Base-by-base conservation (phyloP, 31 red algal species). In the Porphyra umbilicalis region DNA sequence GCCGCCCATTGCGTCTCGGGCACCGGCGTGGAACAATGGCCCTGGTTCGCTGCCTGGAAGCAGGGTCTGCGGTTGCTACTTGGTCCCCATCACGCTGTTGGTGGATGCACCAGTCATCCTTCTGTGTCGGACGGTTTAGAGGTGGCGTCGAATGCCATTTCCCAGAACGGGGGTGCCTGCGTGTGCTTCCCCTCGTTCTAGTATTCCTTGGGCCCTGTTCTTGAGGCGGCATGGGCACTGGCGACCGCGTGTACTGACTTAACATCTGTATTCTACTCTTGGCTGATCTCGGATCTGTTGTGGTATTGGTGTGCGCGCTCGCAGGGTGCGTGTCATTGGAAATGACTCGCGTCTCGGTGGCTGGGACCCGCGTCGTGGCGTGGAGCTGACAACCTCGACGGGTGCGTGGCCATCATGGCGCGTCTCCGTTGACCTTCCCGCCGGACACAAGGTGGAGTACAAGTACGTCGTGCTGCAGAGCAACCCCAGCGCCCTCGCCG, bases 281-380 rank as follows among this genome's bases (percentile, higher is more conserved):
- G 25, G 57, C 57, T 71, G 57, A 71, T 71, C 57, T 71, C 14
- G 57, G 57, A 71, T 71, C 57, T 71, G 42, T 57, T 18, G 25
- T 71, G 57, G 57, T 1, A 18, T 29, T 71, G 57, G 57, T n/a
- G 25, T 5, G 30, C 57, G 25, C 20, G 57, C 30, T 18, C 5
- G 57, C 57, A 71, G 57, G 35, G 37, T 96, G 32, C 83, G 86
- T 25, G 76, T 98, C 57, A 85, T 94, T 30, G 95, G 95, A 75
- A 86, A 92, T 83, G 79, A 89, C 74, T 39, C 86, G 31, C 78
- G 81, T 32, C 84, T 98, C 18, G 95, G 95, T 39, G 84, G 89
- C 33, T 94, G 95, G 87, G 92, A 94, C 76, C 92, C 89, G 4
- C 33, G 89, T 18, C 89, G 91, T 9, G 91, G 78, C 18, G 80